Conservation (phyloP, 441 rosid species). For the Populus hybrid region DNA sequence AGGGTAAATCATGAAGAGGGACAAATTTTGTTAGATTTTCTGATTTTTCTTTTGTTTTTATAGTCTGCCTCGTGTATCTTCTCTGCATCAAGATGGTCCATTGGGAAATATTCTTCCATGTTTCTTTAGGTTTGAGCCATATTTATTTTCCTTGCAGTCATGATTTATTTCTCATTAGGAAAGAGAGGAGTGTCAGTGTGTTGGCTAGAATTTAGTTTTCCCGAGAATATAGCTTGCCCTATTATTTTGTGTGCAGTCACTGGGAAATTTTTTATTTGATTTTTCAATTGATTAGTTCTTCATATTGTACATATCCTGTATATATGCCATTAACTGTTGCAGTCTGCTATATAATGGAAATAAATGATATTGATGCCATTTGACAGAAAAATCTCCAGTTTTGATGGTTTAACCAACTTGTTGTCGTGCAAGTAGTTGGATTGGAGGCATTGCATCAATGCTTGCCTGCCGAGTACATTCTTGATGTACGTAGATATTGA, state of each 20-base stretch:
- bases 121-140: conserved; percentile 18
- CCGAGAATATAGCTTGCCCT: background rate
- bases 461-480: background rate
- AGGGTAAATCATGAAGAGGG: conserved; percentile 44
- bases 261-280: background rate
- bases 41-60: conserved; percentile 2
- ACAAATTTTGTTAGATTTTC: conserved; percentile 15
- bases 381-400: background rate
- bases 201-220: background rate
- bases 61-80: conserved; percentile 5
- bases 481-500: background rate
- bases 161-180: conserved; percentile 18
- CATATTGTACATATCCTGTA: conserved; percentile 33
- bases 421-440: background rate
- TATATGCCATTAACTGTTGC: conserved; percentile 21
- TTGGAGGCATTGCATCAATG: background rate
- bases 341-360: conserved; percentile 12
- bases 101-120: conserved; percentile 6
- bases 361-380: background rate
- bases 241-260: conserved; percentile 10
- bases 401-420: background rate
- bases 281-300: conserved; percentile 4
- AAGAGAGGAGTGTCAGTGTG: background rate
- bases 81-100: conserved; percentile 9
- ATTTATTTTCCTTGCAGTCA: conserved; percentile 7